Evolutionary conservation across 208 protist genomes (phyloP).

Genomic region (Vickermania ingenoplastis): DNA sequence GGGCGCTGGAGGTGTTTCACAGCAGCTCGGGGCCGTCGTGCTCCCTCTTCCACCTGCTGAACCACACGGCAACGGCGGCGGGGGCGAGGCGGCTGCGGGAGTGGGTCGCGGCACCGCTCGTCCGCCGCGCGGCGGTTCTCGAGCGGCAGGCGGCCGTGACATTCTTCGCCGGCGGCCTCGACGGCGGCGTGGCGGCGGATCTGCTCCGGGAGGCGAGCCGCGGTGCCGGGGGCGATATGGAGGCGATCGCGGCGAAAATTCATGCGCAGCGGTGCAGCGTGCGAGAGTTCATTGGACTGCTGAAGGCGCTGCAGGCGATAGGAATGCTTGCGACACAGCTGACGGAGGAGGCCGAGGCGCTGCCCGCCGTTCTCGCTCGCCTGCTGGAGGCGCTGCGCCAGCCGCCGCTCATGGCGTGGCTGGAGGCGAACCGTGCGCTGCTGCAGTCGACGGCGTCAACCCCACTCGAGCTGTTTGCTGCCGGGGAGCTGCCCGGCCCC

Average conservation of each 20-base stretch:
- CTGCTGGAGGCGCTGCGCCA: conserved; percentile 18
- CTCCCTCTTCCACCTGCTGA: conserved; percentile 55
- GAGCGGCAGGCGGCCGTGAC: conserved; percentile 37
- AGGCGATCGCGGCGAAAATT: conserved; percentile 66
- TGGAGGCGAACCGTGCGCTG: conserved; percentile 22
- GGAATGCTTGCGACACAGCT: conserved; percentile 15
- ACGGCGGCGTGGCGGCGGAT: conserved; percentile 28
- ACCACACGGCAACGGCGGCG: conserved; percentile 52
- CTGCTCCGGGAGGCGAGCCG: conserved; percentile 51
- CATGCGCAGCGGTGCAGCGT: conserved; percentile 63
- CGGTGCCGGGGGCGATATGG: conserved; percentile 53
- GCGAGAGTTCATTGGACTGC: conserved; percentile 57
- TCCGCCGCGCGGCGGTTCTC: conserved; percentile 15
- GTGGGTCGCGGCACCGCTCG: conserved; percentile 62
- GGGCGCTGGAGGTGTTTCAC: conserved; percentile 78
- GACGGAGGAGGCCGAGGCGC: background rate
- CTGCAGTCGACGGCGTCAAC: conserved; percentile 35
- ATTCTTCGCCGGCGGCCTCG: conserved; percentile 27
- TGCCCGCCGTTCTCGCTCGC: conserved; percentile 15
- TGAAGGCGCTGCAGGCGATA: conserved; percentile 34
- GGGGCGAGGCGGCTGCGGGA: conserved; percentile 48
- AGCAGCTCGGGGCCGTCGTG: conserved; percentile 34
- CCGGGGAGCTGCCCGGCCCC: conserved; percentile 4
- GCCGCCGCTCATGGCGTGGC: conserved; percentile 14
- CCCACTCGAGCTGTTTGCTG: conserved; percentile 54